Base-by-base conservation (phyloP, 257 asterid genomes). In the Fraxinus anomala region DNA sequence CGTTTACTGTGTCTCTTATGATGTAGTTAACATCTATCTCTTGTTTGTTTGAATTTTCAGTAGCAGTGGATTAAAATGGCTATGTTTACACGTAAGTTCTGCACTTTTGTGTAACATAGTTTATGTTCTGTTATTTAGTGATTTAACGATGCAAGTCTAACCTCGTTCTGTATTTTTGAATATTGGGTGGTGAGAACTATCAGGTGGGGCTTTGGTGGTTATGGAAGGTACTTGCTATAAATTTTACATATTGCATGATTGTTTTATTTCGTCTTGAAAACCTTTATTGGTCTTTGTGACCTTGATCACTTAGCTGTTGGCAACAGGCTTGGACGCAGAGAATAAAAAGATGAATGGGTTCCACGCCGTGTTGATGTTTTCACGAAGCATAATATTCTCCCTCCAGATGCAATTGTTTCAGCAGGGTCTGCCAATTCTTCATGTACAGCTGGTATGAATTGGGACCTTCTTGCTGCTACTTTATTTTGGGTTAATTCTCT, bases 141-240 rank as follows among this genome's bases (percentile, higher is more conserved):
- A 28, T 74, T 77, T 31, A 40, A 40, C 34, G 17, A 21, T n/a
- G 77, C 51, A 23, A 13, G 24, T 37, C 81, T 79, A 80, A 85
- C 24, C 77, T 51, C 19, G 21, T 49, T 73, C 1, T 56, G 28
- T 75, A 47, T 77, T 65, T 76, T 61, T 78, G 56, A 70, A 23
- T 72, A n/a, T 73, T 7, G 66, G 77, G 3, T 56, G 44, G 3
- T 33, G 54, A 73, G 26, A 85, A 68, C 69, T 16, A 74, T 61
- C 80, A 96, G 99, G 89, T 96, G 99, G 99, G 98, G 98, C 82
- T 92, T 73, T 85, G 99, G 99, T 83, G 99, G 99, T 79, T 89
- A 96, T 81, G 99, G 99, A 83, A 95, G 99, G 99, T 95, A 80
- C 24, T 77, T 80, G 61, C 78, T 74, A 6, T 78, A 72, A 40